A percentile compares a stretch with the other conserved stretches of the same genome.
Evolutionary conservation across 2,329 filamentous ascomycete species (phyloP).

Genomic region (Stagonosporopsis rhizophila): DNA sequence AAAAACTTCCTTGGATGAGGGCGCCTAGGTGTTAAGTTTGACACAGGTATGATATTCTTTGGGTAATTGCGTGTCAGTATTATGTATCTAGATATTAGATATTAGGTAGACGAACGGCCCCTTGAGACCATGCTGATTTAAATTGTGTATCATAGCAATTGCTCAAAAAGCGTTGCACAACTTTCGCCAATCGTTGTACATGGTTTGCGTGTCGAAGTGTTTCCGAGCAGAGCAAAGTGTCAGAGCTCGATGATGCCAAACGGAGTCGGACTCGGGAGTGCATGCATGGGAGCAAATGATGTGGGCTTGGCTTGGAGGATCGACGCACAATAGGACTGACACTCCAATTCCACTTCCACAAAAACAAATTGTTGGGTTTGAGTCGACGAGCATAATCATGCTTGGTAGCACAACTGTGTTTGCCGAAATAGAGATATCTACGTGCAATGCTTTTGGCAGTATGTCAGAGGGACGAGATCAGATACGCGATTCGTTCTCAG

Average conservation of each 20-base stretch:
- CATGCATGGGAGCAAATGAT: background rate
- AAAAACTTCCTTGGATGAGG: background rate
- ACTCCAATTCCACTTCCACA: background rate
- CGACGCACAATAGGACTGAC: background rate
- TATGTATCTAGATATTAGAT: background rate
- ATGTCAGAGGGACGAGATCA: slow-evolving; percentile 1
- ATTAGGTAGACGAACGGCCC: background rate
- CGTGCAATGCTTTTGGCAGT: background rate
- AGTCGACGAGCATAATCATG: background rate
- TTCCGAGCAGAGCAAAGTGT: too few relatives aligned
- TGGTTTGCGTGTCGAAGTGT: background rate
- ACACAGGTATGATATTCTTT: background rate
- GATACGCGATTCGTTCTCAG: slow-evolving; percentile 29
- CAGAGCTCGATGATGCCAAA: background rate
- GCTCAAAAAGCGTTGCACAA: too few relatives aligned
- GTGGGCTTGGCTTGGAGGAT: background rate
- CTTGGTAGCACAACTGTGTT: background rate
- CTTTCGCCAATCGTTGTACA: background rate
- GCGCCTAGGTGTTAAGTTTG: background rate
- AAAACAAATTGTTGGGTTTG: background rate
- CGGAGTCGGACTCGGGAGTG: background rate
- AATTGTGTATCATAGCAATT: background rate
- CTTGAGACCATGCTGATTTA: background rate
- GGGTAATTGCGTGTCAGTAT: background rate
- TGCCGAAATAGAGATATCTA: background rate